Base-by-base conservation (phyloP, 2,329 filamentous ascomycete species). In the Coniochaeta sp. region DNA sequence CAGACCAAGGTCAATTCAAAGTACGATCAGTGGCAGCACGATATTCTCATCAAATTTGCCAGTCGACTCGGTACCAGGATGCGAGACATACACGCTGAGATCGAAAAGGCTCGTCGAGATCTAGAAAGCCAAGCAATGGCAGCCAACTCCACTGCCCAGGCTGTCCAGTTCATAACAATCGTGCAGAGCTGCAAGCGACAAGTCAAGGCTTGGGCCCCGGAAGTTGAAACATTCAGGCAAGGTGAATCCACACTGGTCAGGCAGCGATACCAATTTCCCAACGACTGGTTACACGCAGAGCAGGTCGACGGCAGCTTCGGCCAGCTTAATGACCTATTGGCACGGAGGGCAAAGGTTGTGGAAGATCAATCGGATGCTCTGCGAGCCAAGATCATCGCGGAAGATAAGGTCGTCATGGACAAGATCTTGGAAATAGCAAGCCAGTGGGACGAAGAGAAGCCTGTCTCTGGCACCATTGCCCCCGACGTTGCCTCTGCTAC, bases 1-100 rank as follows among this genome's bases (percentile, higher is more conserved):
- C 96, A 99, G 74, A 91, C 93, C 61, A 97, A 96, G 75, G 95
- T 99, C 73, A 99, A 98, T 69, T 91, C 92, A 68, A 99, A 98
- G 73, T 99, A 99, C 71, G 96, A 99, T 71, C 93, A 98, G 73
- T 99, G 96, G 95, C 95, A 99, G 73, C 91, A 97, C 68, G 95
- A 99, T 66, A 96, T 99, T 60, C 81, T 98, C 40, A 85, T 90
- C 67, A 96, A 96, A 72, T 99, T 99, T 74, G 95, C 92, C 40
- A 83, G 84, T 60, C 91, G 95, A 60, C 88, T 99, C 54, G 91
- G 93, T 55, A 89, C 86, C 64, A 90, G 93, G 57, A 96, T 98
- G 87, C 85, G 91, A 57, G 95, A 99, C 69, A 89, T 97, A 4
- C 92, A 95, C 67, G 88, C 89, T 14, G 93, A 98, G 64, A 89